These are phyloP conservation scores for Fusarium oxysporum DNA, from an alignment of 2,329 filamentous ascomycete genomes.

Conservation along the genomic window DNA sequence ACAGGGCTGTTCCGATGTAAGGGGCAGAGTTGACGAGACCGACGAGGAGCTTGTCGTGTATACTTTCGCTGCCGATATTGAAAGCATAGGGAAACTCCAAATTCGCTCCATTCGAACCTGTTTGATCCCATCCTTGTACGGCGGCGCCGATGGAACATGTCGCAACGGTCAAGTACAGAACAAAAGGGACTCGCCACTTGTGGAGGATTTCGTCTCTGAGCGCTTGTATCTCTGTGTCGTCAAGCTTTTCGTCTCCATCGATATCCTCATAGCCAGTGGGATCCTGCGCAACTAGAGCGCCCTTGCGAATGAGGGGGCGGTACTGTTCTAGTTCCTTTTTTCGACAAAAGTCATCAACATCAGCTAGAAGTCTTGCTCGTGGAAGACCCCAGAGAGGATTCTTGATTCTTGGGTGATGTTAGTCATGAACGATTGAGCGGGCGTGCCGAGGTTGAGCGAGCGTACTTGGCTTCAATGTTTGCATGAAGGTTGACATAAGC, in stretches of 20 bases:
- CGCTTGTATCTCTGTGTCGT: constrained; percentile 67
- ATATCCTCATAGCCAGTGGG: constrained; percentile 72
- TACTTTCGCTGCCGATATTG: constrained; percentile 52
- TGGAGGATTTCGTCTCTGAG: constrained; percentile 73
- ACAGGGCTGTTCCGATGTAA: constrained; percentile 60
- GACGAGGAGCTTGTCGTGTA: constrained; percentile 62
- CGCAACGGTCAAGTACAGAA: constrained; percentile 74
- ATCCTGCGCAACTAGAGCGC: constrained; percentile 79
- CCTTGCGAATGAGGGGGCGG: constrained; percentile 70
- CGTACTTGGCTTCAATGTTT: constrained; percentile 61
- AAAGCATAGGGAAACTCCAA: constrained; percentile 69
- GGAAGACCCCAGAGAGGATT: constrained; percentile 65
- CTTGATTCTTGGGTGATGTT: constrained; percentile 52
- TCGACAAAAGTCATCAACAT: constrained; percentile 72
- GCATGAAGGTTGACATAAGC: constrained; percentile 57
- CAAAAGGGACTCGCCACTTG: constrained; percentile 73
- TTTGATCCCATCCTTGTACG: constrained; percentile 78
- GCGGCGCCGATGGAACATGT: constrained; percentile 77
- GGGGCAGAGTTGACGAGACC: constrained; percentile 75
- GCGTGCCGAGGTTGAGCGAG: background rate
- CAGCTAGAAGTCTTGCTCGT: constrained; percentile 60
- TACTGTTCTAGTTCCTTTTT: constrained; percentile 69
- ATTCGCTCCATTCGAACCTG: constrained; percentile 72
- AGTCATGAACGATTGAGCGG: constrained; percentile 8
- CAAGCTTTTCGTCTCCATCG: constrained; percentile 66